These are phyloP conservation scores for Ilex paraguariensis DNA, from an alignment of 305 asterid genomes.

Conservation along the genomic window DNA sequence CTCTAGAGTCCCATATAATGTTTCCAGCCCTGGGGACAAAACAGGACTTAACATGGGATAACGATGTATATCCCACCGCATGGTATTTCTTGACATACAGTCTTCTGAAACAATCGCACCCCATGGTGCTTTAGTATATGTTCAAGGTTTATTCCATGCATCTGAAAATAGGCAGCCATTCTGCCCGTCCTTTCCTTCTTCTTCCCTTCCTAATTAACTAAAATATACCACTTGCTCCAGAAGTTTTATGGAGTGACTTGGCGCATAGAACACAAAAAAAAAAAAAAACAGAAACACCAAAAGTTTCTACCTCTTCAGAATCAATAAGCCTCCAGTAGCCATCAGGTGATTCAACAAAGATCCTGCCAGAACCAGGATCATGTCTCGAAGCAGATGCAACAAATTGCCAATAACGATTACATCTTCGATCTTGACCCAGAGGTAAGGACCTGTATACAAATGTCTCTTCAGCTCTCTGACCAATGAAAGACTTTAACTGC, in stretches of 20 bases:
- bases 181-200: no score
- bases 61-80: no score
- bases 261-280: neutral
- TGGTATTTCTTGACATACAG: no score
- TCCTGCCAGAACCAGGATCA: conserved; percentile 98
- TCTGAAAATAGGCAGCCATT: neutral
- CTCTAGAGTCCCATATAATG: no score
- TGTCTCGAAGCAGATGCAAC: conserved; percentile 75
- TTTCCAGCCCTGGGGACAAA: no score
- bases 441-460: conserved; percentile 92
- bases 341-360: conserved; percentile 72
- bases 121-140: no score
- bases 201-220: neutral
- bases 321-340: conserved; percentile 88
- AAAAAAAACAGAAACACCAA: neutral
- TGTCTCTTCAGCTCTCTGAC: conserved; percentile 90
- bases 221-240: neutral
- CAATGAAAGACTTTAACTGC: conserved; percentile 86
- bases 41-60: no score
- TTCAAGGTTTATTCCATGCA: neutral
- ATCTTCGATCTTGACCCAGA: conserved; percentile 93
- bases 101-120: no score
- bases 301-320: conserved; percentile 62
- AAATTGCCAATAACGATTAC: conserved; percentile 93
- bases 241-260: neutral